Conservation (phyloP, 768 basidiomycete genomes). For the Stropharia rugosoannulata region DNA sequence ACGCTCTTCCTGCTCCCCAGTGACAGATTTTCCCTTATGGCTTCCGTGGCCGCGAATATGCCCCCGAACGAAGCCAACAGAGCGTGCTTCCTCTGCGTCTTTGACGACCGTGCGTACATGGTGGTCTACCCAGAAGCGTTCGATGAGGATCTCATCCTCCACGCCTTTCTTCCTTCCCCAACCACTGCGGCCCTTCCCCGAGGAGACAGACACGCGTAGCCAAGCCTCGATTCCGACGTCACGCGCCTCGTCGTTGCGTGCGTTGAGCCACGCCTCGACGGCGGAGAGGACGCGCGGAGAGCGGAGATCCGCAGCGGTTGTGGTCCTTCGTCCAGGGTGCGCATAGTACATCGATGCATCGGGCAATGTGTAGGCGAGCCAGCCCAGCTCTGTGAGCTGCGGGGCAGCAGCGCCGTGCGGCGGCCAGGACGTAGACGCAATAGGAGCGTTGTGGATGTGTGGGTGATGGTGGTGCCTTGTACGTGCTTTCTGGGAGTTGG, state of each 20-base stretch:
- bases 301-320: conserved; percentile 73
- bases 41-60: conserved; percentile 13
- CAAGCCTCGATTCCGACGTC: conserved; percentile 56
- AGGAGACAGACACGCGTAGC: conserved; percentile 43
- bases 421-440: conserved; percentile 17
- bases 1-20: conserved; percentile 40
- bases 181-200: not conserved
- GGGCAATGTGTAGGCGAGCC: conserved; percentile 76
- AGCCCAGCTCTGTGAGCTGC: conserved; percentile 52
- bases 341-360: conserved; percentile 71
- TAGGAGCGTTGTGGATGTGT: not conserved
- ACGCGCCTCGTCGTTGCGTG: conserved; percentile 21
- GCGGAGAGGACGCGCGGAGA: conserved; percentile 46
- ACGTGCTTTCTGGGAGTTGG: conserved; percentile 15
- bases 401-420: conserved; percentile 16
- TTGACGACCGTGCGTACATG: conserved; percentile 44
- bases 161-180: conserved; percentile 22
- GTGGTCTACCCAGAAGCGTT: conserved; percentile 68
- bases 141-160: conserved; percentile 31
- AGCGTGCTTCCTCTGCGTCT: conserved; percentile 11
- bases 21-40: conserved; percentile 20
- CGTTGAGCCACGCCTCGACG: conserved; percentile 49
- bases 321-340: conserved; percentile 57
- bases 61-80: conserved; percentile 32
- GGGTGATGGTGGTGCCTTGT: conserved; percentile 11